Evolutionary conservation across 2,329 filamentous ascomycete genomes (phyloP), one percentile per base, ranked within the genome.

Genomic region (Pseudogymnoascus sp.): DNA sequence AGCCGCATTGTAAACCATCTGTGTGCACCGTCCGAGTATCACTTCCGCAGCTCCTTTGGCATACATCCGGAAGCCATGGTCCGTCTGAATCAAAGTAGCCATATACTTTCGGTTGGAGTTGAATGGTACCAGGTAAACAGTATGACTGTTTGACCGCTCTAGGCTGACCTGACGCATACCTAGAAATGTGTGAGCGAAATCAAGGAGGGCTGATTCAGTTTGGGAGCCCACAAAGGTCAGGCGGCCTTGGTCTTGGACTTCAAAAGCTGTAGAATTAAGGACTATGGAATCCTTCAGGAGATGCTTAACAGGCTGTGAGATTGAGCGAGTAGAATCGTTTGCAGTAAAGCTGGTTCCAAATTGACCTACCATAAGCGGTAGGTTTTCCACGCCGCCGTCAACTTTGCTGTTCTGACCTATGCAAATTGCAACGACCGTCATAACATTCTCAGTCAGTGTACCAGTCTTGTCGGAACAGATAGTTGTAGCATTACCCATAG

Each of bases 381-480:
- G 5, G 80, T 74, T 12, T 84, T 79, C 23, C 83, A 74, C 57
- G 82, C 82, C 83, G 85, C 85, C 67, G 33, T 19, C 33, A 37
- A 34, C n/a, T n/a, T n/a, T 13, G 30, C 33, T 28, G 3, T 59
- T 55, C 26, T 60, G 30, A 21, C 84, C 84, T 41, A 88, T 74
- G 3, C 83, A 82, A 9, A 84, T 85, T 21, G 85, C 83, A 19
- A 89, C 86, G 1, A 89, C 85, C 0, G 85, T 88, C 84, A 87
- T 87, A 69, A 82, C 82, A 69, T 87, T 87, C 60, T 86, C 83
- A 1, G 85, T 88, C n/a, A 88, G 72, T 3, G 85, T 88, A 34
- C 85, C 85, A 0, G 85, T 88, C 72, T 88, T 88, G 71, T 88
- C 87, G 4, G 86, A 89, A 71, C 88, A 91, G 26, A 91, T 84